Evolutionary conservation across 192 early-diverging fungal genomes (phyloP).

Genomic region (Spizellomyces punctatus): DNA sequence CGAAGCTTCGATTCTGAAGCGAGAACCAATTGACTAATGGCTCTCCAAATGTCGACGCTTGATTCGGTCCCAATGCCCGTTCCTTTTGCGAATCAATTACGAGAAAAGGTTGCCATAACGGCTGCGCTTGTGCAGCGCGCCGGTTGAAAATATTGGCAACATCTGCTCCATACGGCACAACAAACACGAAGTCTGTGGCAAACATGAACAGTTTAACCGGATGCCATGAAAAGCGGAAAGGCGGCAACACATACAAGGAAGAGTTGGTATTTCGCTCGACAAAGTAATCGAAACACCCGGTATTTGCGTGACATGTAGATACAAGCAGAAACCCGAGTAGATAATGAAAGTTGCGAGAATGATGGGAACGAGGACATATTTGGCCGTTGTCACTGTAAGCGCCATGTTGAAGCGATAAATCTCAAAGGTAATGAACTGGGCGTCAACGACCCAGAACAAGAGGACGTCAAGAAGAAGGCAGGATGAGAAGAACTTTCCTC

Average conservation of each 20-base stretch:
- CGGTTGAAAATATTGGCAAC: slow-evolving; percentile 3
- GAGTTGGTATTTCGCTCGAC: not conserved
- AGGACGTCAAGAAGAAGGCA: no score
- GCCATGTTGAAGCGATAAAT: not conserved
- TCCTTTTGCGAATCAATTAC: not conserved
- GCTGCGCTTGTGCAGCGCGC: not conserved
- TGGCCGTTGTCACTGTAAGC: slow-evolving; percentile 4
- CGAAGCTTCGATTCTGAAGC: slow-evolving; percentile 1
- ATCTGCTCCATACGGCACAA: slow-evolving; percentile 5
- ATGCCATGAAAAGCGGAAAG: not conserved
- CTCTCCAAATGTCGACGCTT: not conserved
- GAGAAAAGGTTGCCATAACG: not conserved
- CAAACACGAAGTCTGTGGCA: not conserved
- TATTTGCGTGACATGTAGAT: not conserved
- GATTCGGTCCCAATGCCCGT: not conserved
- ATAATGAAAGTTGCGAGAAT: slow-evolving; percentile 14
- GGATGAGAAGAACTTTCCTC: no score
- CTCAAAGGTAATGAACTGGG: not conserved
- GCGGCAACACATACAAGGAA: slow-evolving; percentile 1
- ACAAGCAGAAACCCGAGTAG: slow-evolving; percentile 2
- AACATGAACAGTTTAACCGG: not conserved
- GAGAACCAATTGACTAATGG: not conserved
- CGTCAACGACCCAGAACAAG: no score
- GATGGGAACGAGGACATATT: slow-evolving; percentile 20
- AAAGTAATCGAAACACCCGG: not conserved